Evolutionary conservation across 1,284 basidiomycete genomes (phyloP), one percentile per base, ranked within the genome.

Genomic region (Ustilago hordei): DNA sequence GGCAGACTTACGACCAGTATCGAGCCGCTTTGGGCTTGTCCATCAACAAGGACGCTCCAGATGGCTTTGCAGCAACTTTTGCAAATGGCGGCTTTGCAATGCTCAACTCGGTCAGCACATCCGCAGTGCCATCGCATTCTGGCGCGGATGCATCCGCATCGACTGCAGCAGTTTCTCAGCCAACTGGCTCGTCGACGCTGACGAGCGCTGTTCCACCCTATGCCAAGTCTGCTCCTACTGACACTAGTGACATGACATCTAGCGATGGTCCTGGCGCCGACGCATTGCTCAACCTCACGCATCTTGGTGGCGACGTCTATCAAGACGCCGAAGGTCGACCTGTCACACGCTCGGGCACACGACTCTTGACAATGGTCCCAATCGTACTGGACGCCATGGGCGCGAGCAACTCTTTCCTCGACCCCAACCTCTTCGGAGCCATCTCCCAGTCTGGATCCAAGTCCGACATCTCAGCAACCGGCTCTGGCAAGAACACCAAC

Each of bases 1-100:
- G 80, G 80, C 80, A 78, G 71, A 78, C 78, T 48, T 61, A 88
- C 88, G 45, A 80, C 19, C 75, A 78, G 34, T 79, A 75, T 34
- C 73, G 75, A 7, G 72, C 77, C 0, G 71, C 75, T 15, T 32
- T 77, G 23, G 64, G 70, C 3, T 28, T 73, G n/a, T 64, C 70
- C 31, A 73, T 65, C 1, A 36, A 39, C 52, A 73, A 60, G 8
- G 65, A 64, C 6, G 58, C 57, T n/a, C 56, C 53, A 2, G 64
- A 73, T 39, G 55, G 55, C 57, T 68, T 73, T 45, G 65, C 70
- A 19, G 65, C 61, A 8, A 64, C 73, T 28, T 45, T 75, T 28
- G 68, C 64, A 34, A 76, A 76, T 28, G 64, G 64, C 11, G 53
- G 67, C 2, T 75, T 75, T 58, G 64, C 73, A 3, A 75, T 68